Conservation (phyloP, 2,329 filamentous ascomycete genomes). For the Cryphonectria parasitica region DNA sequence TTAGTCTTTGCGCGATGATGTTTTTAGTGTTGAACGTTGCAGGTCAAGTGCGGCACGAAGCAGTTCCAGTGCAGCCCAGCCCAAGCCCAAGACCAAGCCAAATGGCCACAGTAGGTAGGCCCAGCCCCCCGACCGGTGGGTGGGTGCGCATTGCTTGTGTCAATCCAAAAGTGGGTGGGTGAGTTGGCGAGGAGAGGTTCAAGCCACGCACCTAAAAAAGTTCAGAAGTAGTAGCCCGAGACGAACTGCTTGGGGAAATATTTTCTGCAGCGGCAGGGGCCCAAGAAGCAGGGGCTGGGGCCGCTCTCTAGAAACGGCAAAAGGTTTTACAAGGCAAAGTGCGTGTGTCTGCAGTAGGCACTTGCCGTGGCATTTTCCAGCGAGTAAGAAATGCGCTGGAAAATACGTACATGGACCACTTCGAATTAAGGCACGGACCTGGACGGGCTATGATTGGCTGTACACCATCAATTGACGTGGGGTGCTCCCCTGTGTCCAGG, state of each 20-base stretch:
- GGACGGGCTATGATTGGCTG: constrained; percentile 41
- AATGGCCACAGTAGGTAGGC: neutral
- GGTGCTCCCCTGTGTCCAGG: constrained; percentile 18
- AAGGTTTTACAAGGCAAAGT: neutral
- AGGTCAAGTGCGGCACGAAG: neutral
- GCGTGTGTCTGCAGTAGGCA: neutral
- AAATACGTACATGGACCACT: constrained; percentile 24
- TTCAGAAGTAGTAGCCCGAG: constrained; percentile 6
- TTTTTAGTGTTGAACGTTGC: constrained; percentile 43
- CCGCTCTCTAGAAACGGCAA: constrained; percentile 21
- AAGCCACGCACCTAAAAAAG: neutral
- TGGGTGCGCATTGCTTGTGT: neutral
- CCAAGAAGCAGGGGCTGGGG: neutral
- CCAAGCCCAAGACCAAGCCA: constrained; percentile 1
- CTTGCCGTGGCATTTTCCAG: constrained; percentile 21
- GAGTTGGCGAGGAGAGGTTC: neutral
- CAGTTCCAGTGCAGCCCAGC: constrained; percentile 1
- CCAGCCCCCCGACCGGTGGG: neutral
- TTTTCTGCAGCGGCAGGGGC: constrained; percentile 10
- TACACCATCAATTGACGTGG: constrained; percentile 36
- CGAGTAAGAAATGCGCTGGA: constrained; percentile 28
- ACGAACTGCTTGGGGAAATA: constrained; percentile 18
- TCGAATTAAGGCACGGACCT: constrained; percentile 32
- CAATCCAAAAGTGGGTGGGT: constrained; percentile 2
- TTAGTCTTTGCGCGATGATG: constrained; percentile 45